phyloP scores from a whole-genome alignment of 2,329 filamentous ascomycete genomes.

The Alternaria postmessia region DNA sequence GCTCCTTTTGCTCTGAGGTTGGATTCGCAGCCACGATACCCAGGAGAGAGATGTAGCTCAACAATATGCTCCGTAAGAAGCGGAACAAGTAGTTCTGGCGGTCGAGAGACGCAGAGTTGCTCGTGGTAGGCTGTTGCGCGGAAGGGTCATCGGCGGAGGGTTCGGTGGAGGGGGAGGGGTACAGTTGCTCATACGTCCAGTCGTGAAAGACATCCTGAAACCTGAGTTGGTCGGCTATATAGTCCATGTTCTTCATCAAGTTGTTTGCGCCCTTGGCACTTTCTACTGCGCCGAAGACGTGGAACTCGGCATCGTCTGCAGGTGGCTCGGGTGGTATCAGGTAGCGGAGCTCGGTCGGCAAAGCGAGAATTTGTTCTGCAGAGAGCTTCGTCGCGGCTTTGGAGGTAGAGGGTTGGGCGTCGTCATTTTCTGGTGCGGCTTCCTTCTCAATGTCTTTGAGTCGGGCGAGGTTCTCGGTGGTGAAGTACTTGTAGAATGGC shows the following conservation, averaged over 20 bases:
- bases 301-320: slow-evolving; percentile 69
- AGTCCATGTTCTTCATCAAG: slow-evolving; percentile 37
- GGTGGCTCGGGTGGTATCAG: slow-evolving; percentile 85
- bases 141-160: slow-evolving; percentile 36
- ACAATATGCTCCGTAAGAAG: slow-evolving; percentile 81
- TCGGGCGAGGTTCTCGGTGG: slow-evolving; percentile 72
- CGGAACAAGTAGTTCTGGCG: slow-evolving; percentile 72
- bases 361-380: slow-evolving; percentile 48
- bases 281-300: slow-evolving; percentile 75
- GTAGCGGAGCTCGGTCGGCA: slow-evolving; percentile 76
- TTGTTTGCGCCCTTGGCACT: slow-evolving; percentile 34
- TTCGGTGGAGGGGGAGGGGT: slow-evolving; percentile 51
- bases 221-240: slow-evolving; percentile 37
- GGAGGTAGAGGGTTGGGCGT: slow-evolving; percentile 6
- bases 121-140: slow-evolving; percentile 34
- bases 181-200: slow-evolving; percentile 75
- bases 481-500: slow-evolving; percentile 90
- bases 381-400: slow-evolving; percentile 22
- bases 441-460: slow-evolving; percentile 61
- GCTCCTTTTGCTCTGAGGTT: slow-evolving; percentile 66
- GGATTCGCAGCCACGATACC: slow-evolving; percentile 75
- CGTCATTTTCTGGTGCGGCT: slow-evolving; percentile 20
- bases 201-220: slow-evolving; percentile 68
- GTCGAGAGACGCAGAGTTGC: slow-evolving; percentile 59
- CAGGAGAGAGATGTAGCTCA: slow-evolving; percentile 87